A percentile compares a stretch with the other conserved stretches of the same genome.
These are phyloP conservation scores for Boletus reticulatus DNA, from an alignment of 768 basidiomycete genomes.

Conservation along the genomic window DNA sequence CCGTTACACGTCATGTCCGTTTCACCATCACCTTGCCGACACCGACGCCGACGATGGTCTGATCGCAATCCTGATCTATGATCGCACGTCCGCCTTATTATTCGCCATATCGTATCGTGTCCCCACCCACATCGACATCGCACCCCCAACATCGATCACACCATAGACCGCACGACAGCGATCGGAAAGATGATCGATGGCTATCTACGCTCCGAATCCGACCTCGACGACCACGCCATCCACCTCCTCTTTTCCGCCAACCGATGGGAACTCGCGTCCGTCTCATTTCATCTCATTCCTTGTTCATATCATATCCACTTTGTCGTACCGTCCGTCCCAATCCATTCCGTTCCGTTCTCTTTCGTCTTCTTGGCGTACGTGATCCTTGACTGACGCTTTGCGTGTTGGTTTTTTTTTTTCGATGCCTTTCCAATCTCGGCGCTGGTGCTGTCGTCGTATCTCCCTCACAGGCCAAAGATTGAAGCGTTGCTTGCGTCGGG, in stretches of 20 bases:
- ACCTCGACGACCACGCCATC: constrained; percentile 88
- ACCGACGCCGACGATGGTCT: not conserved
- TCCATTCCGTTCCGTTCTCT: no score
- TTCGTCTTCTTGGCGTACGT: no score
- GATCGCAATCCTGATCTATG: not conserved
- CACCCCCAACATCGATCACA: not conserved
- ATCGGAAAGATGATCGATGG: constrained; percentile 93
- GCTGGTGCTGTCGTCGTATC: no score
- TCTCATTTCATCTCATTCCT: constrained; percentile 12
- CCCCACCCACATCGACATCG: no score
- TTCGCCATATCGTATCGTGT: no score
- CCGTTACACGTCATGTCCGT: not conserved
- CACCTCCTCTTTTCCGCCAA: constrained; percentile 97
- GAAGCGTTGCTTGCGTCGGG: constrained; percentile 56
- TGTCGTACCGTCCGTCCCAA: constrained; percentile 21
- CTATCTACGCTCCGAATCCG: constrained; percentile 79
- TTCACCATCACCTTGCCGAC: not conserved
- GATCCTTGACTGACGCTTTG: not conserved
- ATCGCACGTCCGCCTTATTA: not conserved
- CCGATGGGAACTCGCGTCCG: constrained; percentile 91
- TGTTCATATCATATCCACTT: no score
- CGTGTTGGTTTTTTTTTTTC: not conserved
- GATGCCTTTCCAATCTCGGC: not conserved
- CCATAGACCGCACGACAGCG: constrained; percentile 80
- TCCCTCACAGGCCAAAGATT: constrained; percentile 53